Conservation (phyloP, 352 stramenopile species). For the Paralagenidium karlingii region DNA sequence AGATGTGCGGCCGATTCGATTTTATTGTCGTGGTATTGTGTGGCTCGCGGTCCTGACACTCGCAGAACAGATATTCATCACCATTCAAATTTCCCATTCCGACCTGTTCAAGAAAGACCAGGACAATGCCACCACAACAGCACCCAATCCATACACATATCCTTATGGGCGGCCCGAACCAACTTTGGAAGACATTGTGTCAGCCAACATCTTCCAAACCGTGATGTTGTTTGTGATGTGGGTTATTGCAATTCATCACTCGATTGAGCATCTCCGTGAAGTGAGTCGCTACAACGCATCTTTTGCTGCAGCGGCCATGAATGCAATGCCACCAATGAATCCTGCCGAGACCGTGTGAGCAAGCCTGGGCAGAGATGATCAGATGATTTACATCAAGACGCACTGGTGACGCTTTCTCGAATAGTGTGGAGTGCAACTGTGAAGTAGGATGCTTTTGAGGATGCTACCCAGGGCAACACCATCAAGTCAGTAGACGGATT, state of each 20-base stretch:
- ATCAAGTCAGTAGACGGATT: no score
- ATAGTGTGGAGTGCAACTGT: no score
- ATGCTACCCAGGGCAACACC: no score
- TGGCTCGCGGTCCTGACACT: slow-evolving; percentile 71
- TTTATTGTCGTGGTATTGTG: slow-evolving; percentile 66
- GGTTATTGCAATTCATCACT: slow-evolving; percentile 68
- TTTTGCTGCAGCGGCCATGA: slow-evolving; percentile 70
- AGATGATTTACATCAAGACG: no score
- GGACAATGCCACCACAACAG: slow-evolving; percentile 1
- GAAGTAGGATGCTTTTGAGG: no score
- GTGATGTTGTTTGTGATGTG: slow-evolving; percentile 79
- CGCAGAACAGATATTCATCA: slow-evolving; percentile 73
- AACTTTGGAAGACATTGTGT: slow-evolving; percentile 76
- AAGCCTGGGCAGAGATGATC: no score
- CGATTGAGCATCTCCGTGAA: slow-evolving; percentile 58
- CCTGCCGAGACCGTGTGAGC: slow-evolving; percentile 58
- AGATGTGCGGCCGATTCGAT: slow-evolving; percentile 73
- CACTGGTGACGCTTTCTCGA: no score
- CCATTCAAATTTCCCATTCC: slow-evolving; percentile 60
- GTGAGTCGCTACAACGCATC: slow-evolving; percentile 75
- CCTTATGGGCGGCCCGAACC: slow-evolving; percentile 58
- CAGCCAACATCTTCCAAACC: slow-evolving; percentile 73
- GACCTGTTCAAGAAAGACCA: slow-evolving; percentile 55
- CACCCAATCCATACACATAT: no score
- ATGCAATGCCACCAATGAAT: slow-evolving; percentile 54